Percentiles rank a stretch among this genome's conserved stretches.
Conservation (phyloP, 1,284 basidiomycete species). For the Trichosporon sp. region DNA sequence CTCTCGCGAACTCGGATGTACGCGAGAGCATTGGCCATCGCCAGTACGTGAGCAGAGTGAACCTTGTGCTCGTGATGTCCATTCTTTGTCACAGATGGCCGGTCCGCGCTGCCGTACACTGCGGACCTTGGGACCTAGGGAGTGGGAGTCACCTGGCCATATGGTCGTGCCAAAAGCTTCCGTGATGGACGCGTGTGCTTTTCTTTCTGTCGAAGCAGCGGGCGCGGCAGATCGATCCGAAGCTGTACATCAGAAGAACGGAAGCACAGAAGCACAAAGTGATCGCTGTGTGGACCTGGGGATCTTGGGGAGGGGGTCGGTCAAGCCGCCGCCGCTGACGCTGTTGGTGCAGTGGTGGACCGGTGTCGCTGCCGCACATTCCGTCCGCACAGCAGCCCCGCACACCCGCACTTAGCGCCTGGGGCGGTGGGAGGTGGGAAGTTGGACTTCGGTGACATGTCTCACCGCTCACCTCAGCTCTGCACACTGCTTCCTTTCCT, state of each 20-base stretch:
- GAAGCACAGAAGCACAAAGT: no score
- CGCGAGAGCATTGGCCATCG: not conserved
- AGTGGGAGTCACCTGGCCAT: not conserved
- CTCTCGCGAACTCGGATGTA: no score
- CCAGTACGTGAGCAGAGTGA: not conserved
- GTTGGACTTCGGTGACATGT: not conserved
- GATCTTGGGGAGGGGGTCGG: not conserved
- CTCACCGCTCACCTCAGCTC: not conserved
- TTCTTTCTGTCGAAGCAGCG: no score
- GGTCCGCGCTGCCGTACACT: not conserved
- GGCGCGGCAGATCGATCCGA: no score
- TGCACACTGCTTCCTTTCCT: no score
- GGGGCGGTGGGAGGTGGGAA: no score
- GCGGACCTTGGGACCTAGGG: not conserved
- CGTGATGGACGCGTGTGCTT: not conserved
- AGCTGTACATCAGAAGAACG: no score
- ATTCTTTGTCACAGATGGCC: slow-evolving; percentile 1
- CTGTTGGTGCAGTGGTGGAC: no score
- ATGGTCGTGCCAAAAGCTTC: not conserved
- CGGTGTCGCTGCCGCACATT: no score
- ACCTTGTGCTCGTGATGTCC: not conserved
- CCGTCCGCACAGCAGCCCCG: not conserved
- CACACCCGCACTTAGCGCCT: no score
- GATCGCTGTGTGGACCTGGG: no score
- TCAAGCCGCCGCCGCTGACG: no score